Evolutionary conservation across 2,329 filamentous ascomycete genomes (phyloP), one percentile per base, ranked within the genome.

Genomic region (Zopfia rhizophila): DNA sequence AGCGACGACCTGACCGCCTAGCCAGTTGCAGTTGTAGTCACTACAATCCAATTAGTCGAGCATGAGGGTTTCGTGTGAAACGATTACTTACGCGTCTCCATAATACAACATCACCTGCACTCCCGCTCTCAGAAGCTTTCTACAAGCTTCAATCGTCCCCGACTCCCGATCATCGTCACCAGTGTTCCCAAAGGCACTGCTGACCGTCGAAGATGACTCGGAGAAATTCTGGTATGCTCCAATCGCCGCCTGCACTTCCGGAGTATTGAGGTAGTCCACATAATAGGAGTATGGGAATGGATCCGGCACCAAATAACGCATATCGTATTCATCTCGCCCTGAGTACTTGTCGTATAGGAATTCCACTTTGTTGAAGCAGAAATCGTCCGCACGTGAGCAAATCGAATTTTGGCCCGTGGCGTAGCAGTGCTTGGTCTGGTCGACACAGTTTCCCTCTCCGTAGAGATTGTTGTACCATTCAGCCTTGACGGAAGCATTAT

Each of bases 211-310:
- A 47, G 74, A 78, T 23, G 65, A 69, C 3, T 67, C 64, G 3
- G 79, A 80, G 69, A 80, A 88, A 63, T 86, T 88, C 43, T 78
- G 76, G 55, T 70, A 82, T 0, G 81, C 83, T 7, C 84, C 84
- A 43, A 87, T 79, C 0, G 82, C 83, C n/a, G 70, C 59, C 53
- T 82, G 82, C 1, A 85, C 76, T 8, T 71, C 61, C 0, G 77
- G 70, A 2, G 73, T 75, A 65, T 87, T 86, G 22, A 87, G 75
- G 60, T 85, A 87, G n/a, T 77, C 70, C 10, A 70, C 64, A 54
- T 79, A 86, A 65, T 79, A 82, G 0, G 60, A 57, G 52, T 81
- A 79, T 1, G 83, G 83, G 61, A 86, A 86, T 0, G 82, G 82
- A 59, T 85, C 80, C 0, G 80, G 78, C 0, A 51, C 58, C 5